Percentiles rank a stretch among this genome's conserved stretches.
phyloP scores from a whole-genome alignment of 176 grass and related monocot genomes.

The Neostapfia colusana region DNA sequence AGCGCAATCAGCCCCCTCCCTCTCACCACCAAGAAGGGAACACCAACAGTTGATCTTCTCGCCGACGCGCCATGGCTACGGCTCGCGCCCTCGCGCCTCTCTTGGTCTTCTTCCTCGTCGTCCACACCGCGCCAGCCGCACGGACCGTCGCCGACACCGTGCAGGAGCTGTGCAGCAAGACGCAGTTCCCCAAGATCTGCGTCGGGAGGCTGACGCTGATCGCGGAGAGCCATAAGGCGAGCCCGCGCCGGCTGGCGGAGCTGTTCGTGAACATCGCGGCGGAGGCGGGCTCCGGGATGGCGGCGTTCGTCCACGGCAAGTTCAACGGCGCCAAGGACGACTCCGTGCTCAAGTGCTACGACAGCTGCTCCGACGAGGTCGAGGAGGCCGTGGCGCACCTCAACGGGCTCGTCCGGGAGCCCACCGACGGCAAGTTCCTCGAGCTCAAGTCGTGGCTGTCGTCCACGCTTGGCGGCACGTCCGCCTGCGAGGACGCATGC shows the following conservation, averaged over 20 bases:
- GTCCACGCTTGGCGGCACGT: slow-evolving; percentile 36
- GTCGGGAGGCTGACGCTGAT: not conserved
- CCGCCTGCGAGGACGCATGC: slow-evolving; percentile 49
- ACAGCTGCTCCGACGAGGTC: slow-evolving; percentile 49
- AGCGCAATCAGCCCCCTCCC: not conserved
- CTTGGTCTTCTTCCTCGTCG: slow-evolving; percentile 16
- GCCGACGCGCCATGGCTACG: not conserved
- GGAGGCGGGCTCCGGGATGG: slow-evolving; percentile 33
- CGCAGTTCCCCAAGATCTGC: slow-evolving; percentile 48
- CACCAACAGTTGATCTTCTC: not conserved
- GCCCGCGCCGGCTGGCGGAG: slow-evolving; percentile 40
- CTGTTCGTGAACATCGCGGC: slow-evolving; percentile 38
- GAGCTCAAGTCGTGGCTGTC: slow-evolving; percentile 55
- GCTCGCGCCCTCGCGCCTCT: not conserved
- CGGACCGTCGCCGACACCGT: not conserved
- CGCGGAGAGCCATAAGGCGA: slow-evolving; percentile 39
- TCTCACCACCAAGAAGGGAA: not conserved
- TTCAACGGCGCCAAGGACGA: not conserved
- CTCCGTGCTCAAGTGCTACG: slow-evolving; percentile 31
- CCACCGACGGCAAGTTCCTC: slow-evolving; percentile 46
- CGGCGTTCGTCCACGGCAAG: slow-evolving; percentile 37
- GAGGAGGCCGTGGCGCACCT: slow-evolving; percentile 55
- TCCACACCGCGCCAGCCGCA: not conserved
- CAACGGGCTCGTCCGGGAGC: slow-evolving; percentile 32
- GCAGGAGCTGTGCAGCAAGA: slow-evolving; percentile 47